Evolutionary conservation across 1,284 basidiomycete genomes (phyloP).

Genomic region (Malassezia caprae): DNA sequence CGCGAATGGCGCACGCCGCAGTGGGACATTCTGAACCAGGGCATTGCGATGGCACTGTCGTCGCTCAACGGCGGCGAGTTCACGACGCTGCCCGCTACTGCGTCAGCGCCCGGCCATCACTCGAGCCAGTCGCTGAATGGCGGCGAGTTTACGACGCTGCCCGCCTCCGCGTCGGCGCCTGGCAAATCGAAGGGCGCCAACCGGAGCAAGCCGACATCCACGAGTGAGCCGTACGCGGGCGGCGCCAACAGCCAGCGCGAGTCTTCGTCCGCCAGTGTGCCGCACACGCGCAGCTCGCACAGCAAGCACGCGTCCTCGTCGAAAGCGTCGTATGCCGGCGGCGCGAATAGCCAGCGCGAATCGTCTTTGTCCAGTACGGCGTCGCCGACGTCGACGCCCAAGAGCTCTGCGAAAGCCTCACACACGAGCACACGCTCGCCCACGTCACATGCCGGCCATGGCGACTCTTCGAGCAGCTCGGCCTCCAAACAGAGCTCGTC

Average conservation of each 20-base stretch:
- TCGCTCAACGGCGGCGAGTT: conserved; percentile 8
- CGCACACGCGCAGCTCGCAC: background rate
- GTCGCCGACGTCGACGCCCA: background rate
- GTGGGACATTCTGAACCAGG: background rate
- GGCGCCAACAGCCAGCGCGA: background rate
- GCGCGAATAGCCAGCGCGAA: background rate
- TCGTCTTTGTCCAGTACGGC: background rate
- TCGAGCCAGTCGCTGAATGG: background rate
- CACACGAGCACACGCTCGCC: background rate
- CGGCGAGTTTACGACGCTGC: conserved; percentile 7
- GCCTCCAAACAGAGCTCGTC: background rate
- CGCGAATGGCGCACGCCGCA: background rate
- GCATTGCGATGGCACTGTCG: background rate
- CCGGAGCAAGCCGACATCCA: background rate
- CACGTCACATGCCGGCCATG: background rate
- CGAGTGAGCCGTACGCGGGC: background rate
- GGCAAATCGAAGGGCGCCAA: background rate
- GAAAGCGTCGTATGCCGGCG: background rate
- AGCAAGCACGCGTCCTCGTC: background rate
- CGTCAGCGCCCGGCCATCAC: background rate
- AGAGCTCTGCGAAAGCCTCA: background rate
- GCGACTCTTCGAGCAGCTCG: background rate
- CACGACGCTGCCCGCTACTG: background rate
- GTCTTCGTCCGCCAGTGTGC: background rate
- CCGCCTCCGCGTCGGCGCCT: background rate